Evolutionary conservation across 2,329 filamentous ascomycete species (phyloP), one percentile per base, ranked within the genome.

Genomic region (Aspergillaceae sp.): DNA sequence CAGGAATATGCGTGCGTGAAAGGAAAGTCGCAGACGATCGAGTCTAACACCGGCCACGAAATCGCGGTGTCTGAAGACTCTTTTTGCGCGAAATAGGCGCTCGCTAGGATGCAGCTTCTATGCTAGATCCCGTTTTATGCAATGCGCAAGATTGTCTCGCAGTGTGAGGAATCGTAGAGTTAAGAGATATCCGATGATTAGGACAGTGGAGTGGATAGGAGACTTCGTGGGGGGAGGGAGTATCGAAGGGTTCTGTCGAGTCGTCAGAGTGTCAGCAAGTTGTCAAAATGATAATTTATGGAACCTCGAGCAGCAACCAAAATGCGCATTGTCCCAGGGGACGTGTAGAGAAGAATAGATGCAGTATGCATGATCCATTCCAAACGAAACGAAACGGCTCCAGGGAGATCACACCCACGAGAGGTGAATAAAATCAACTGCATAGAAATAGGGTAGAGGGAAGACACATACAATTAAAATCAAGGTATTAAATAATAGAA

Each of bases 1-100:
- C 48, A 56, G 45, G n/a, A 29, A 43, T 10, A 45, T 26, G 42
- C 33, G 34, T 32, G 28, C 8, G 40, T 38, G 32, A 11, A 30
- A 28, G 2, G 9, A 26, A 34, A 35, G 8, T 45, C 32, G 43
- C 30, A 41, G 40, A 30, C 19, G 19, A 29, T 40, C 38, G 28
- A 40, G 38, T 19, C 7, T 10, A 29, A 40, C 38, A 28, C 10
- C 30, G 10, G 27, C 26, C 40, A 29, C 40, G 29, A 41, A 10
- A 10, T 37, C 35, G 35, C 10, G 29, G 26, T 41, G 28, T 29
- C 11, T 5, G 37, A 11, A 40, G 37, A 5, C 26, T 27, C 37
- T 41, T 5, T 4, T 37, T 37, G 5, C 35, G 35, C 29, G 8
- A 8, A 32, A 8, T 8, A 32, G 29, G 29, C 29, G n/a, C n/a